A percentile compares a stretch with the other conserved stretches of the same genome.
phyloP scores from a whole-genome alignment of 148 eudicot species.

The Rhododendron simsii region DNA sequence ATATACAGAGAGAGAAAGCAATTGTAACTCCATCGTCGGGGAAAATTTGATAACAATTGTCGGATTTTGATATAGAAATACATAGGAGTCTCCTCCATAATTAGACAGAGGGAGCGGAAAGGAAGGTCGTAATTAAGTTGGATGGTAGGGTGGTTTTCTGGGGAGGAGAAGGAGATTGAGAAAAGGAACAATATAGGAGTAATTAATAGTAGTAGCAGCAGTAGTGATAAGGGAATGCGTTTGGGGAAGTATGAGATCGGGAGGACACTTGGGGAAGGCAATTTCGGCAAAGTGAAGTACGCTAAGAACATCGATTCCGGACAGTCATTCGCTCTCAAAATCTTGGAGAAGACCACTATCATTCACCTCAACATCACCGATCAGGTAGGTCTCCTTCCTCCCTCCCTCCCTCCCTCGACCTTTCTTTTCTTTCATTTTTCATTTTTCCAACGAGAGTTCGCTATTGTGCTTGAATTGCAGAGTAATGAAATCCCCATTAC shows the following conservation, averaged over 20 bases:
- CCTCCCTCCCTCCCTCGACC: background rate
- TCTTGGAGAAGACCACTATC: conserved; percentile 65
- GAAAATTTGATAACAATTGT: background rate
- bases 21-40: background rate
- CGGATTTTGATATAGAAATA: no score
- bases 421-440: background rate
- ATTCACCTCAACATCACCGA: conserved; percentile 62
- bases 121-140: no score
- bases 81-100: no score
- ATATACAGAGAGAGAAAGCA: background rate
- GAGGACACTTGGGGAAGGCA: conserved; percentile 76
- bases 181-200: conserved; percentile 5
- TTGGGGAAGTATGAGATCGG: conserved; percentile 85
- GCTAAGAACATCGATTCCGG: conserved; percentile 65
- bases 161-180: conserved; percentile 7
- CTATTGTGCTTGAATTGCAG: background rate
- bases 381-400: conserved; percentile 39
- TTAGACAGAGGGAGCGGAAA: no score
- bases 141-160: background rate
- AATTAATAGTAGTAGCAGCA: background rate
- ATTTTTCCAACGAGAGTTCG: background rate
- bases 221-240: conserved; percentile 40
- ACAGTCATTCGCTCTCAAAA: conserved; percentile 55
- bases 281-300: conserved; percentile 80
- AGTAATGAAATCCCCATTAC: background rate